Evolutionary conservation across 108 stramenopile species (phyloP).

Genomic region (Poteriospumella lacustris): DNA sequence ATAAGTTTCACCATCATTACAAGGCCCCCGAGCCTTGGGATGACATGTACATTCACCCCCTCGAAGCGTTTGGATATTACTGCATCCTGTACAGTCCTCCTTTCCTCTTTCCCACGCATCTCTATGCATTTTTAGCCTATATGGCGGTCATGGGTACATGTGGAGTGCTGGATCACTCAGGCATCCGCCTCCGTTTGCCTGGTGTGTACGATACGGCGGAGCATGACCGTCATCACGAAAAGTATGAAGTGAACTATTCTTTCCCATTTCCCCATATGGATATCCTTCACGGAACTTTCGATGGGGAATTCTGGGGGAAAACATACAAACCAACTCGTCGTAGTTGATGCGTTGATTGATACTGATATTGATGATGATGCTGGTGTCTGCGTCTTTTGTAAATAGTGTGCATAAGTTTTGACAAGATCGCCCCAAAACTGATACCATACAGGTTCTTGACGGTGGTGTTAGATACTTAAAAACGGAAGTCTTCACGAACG

Average conservation of each 20-base stretch:
- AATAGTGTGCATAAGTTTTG: too few relatives aligned
- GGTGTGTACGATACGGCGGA: conserved; percentile 39
- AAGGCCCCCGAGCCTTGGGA: conserved; percentile 46
- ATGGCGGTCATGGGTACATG: conserved; percentile 39
- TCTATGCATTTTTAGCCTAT: conserved; percentile 28
- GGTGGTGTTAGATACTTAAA: too few relatives aligned
- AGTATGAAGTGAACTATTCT: conserved; percentile 41
- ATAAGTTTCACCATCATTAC: conserved; percentile 46
- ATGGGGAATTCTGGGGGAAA: conserved; percentile 32
- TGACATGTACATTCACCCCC: conserved; percentile 37
- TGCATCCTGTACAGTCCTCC: conserved; percentile 40
- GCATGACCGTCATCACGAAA: conserved; percentile 41
- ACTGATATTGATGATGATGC: too few relatives aligned
- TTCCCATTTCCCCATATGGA: conserved; percentile 46
- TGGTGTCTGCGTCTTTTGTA: too few relatives aligned
- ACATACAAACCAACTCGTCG: too few relatives aligned
- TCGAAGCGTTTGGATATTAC: conserved; percentile 44
- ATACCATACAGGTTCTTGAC: too few relatives aligned
- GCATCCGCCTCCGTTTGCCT: conserved; percentile 31
- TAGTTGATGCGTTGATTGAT: too few relatives aligned
- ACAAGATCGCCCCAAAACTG: too few relatives aligned
- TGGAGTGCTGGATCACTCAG: conserved; percentile 44
- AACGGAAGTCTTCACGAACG: too few relatives aligned
- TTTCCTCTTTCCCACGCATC: conserved; percentile 30
- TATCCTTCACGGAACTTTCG: conserved; percentile 41